Conservation (phyloP, 2,329 filamentous ascomycete species). For the Rhynchosporium graminicola region DNA sequence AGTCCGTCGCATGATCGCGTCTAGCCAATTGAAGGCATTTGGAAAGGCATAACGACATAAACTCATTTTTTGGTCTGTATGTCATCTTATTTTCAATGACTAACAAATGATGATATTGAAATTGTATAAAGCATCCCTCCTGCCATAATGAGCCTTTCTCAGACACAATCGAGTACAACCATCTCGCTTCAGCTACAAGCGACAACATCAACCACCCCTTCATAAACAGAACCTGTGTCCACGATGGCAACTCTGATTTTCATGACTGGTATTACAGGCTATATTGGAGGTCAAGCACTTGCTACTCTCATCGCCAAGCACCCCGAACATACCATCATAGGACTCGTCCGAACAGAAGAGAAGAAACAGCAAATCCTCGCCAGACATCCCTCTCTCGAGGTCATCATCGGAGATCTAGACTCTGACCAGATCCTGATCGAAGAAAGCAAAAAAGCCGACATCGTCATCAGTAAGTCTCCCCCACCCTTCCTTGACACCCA, state of each 20-base stretch:
- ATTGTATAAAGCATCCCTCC: background rate
- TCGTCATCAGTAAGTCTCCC: constrained; percentile 22
- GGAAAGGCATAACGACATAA: background rate
- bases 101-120: background rate
- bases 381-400: constrained; percentile 21
- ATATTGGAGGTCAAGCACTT: constrained; percentile 27
- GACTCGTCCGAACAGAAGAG: constrained; percentile 25
- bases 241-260: constrained; percentile 27
- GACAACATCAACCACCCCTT: background rate
- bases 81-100: background rate
- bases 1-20: constrained; percentile 4
- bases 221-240: background rate
- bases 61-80: background rate
- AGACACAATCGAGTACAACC: background rate
- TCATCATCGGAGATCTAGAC: constrained; percentile 24
- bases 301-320: constrained; percentile 20
- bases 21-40: background rate
- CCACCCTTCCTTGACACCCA: background rate
- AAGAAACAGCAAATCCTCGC: constrained; percentile 20
- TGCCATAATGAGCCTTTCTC: constrained; percentile 7
- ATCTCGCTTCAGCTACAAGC: background rate
- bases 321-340: constrained; percentile 22
- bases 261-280: constrained; percentile 28
- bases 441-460: constrained; percentile 23
- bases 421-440: constrained; percentile 19